phyloP scores from a whole-genome alignment of 352 stramenopile genomes.

The Pythium brachiatum region DNA sequence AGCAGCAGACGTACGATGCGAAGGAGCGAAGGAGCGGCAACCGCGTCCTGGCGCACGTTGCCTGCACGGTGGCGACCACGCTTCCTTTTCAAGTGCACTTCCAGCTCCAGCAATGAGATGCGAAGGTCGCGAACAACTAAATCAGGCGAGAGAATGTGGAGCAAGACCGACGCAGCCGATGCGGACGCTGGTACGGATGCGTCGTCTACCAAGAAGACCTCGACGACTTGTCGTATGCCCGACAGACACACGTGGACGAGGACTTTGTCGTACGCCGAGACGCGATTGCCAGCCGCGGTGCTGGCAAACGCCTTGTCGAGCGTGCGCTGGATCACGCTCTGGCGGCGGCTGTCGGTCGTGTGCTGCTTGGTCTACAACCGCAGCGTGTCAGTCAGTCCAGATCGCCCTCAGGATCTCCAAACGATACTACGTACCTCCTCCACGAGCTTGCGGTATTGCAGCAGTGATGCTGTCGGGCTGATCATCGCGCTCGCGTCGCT shows the following conservation, averaged over 20 bases:
- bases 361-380: constrained; percentile 19
- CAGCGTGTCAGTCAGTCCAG: neutral
- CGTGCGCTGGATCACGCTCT: constrained; percentile 25
- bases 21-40: no score
- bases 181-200: constrained; percentile 21
- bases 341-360: neutral
- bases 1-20: constrained; percentile 11
- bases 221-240: constrained; percentile 50
- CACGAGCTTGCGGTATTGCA: constrained; percentile 49
- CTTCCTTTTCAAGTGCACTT: constrained; percentile 52
- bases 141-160: constrained; percentile 53
- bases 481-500: constrained; percentile 16
- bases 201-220: constrained; percentile 54
- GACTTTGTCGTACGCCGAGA: constrained; percentile 39
- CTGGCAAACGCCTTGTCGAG: constrained; percentile 18
- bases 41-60: constrained; percentile 17
- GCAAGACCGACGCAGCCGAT: neutral
- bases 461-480: constrained; percentile 40
- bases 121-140: constrained; percentile 35
- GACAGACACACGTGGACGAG: constrained; percentile 55
- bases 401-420: neutral
- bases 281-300: neutral
- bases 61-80: constrained; percentile 37
- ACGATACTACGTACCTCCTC: constrained; percentile 29
- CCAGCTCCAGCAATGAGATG: constrained; percentile 47